Evolutionary conservation across 179 eudicot species (phyloP).

Genomic region (Spergularia azorica): DNA sequence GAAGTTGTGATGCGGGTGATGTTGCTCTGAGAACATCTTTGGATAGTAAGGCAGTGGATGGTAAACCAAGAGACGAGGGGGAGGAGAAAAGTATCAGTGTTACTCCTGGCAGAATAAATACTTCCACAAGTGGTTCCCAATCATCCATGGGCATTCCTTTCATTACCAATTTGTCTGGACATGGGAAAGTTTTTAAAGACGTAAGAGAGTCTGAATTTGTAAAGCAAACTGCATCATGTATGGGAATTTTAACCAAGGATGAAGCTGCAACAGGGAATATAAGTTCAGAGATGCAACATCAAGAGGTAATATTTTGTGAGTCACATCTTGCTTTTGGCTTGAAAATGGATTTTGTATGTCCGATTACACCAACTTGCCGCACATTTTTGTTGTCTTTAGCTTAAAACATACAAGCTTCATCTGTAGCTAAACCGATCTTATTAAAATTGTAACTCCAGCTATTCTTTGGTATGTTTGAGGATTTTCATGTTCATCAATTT

Average conservation of each 20-base stretch:
- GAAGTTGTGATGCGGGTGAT: conserved; percentile 21
- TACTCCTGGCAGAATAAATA: conserved; percentile 17
- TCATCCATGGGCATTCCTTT: neutral
- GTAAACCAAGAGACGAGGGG: conserved; percentile 19
- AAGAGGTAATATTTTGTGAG: conserved; percentile 44
- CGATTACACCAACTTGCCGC: neutral
- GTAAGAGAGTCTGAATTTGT: conserved; percentile 20
- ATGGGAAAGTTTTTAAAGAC: conserved; percentile 22
- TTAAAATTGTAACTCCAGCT: neutral
- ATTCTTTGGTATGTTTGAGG: neutral
- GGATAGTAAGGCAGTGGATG: conserved; percentile 13
- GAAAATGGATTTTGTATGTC: neutral
- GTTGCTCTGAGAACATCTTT: conserved; percentile 24
- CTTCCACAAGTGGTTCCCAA: conserved; percentile 26
- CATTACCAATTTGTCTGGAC: neutral
- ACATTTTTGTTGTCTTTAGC: neutral
- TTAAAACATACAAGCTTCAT: neutral
- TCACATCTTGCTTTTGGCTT: neutral
- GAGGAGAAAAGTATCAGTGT: conserved; percentile 5
- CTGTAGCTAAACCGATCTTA: neutral
- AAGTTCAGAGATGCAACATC: conserved; percentile 17
- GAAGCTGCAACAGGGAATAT: conserved; percentile 17
- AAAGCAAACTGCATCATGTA: conserved; percentile 20
- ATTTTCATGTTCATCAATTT: neutral
- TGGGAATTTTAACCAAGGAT: conserved; percentile 14